Percentiles rank a stretch among this genome's conserved stretches.
Conservation (phyloP, 495 filamentous ascomycete species). For the Podospora didyma region DNA sequence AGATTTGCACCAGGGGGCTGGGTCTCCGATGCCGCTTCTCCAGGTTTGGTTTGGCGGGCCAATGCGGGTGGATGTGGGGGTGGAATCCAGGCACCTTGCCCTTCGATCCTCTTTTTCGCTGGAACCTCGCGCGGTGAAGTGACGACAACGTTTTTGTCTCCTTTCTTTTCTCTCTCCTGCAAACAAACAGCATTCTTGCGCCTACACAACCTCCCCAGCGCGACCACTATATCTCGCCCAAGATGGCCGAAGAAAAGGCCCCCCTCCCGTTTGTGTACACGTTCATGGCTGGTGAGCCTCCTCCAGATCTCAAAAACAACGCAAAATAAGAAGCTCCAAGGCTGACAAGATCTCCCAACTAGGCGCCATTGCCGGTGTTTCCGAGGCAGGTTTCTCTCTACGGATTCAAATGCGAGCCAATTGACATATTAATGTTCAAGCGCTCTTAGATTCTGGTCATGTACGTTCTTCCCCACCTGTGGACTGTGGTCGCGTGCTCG, state of each 20-base stretch:
- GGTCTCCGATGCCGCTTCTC: conserved; percentile 19
- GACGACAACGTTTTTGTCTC: conserved; percentile 1
- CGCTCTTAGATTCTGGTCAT: conserved; percentile 73
- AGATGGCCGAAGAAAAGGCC: conserved; percentile 28
- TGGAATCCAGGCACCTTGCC: no score
- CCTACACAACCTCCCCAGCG: not conserved
- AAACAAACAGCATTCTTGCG: not conserved
- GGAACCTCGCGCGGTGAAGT: not conserved
- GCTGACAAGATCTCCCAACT: conserved; percentile 18
- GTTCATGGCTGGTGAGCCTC: conserved; percentile 30
- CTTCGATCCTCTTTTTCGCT: not conserved
- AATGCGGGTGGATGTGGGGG: not conserved
- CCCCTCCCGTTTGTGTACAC: conserved; percentile 34
- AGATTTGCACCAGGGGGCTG: not conserved
- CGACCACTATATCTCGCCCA: conserved; percentile 1
- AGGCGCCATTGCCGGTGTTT: conserved; percentile 28
- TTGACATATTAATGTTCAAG: conserved; percentile 27
- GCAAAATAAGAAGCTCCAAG: conserved; percentile 3
- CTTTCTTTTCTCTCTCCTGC: not conserved
- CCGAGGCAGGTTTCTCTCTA: conserved; percentile 17
- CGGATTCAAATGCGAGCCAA: conserved; percentile 6
- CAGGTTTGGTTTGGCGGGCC: not conserved
- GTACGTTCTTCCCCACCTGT: conserved; percentile 42
- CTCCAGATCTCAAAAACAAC: conserved; percentile 8
- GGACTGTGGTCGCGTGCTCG: conserved; percentile 15